A percentile compares a stretch with the other conserved stretches of the same genome.
phyloP scores from a whole-genome alignment of 225 moss, liverwort and hornwort species.

The Pseudisothecium myosuroides region DNA sequence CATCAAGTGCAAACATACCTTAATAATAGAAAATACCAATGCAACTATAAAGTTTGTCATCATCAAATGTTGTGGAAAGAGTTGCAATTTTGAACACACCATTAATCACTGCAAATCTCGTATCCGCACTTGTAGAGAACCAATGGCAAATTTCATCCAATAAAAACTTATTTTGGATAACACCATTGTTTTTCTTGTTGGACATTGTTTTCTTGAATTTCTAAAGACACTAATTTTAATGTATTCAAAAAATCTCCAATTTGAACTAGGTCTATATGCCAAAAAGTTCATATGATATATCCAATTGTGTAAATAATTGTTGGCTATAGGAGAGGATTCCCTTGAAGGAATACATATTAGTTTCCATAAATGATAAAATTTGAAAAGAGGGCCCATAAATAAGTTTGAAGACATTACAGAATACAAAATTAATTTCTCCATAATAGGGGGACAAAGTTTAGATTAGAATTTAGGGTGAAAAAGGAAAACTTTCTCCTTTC shows the following conservation, averaged over 20 bases:
- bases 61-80: background rate
- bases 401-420: background rate
- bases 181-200: too few species aligned
- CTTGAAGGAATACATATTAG: fast-evolving
- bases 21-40: background rate
- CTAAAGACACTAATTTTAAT: background rate
- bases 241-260: background rate
- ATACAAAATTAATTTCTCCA: background rate
- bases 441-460: fast-evolving
- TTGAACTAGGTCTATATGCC: background rate
- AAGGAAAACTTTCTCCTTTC: background rate
- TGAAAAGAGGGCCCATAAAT: fast-evolving
- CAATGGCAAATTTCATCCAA: background rate
- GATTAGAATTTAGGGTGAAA: background rate
- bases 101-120: background rate
- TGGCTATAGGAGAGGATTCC: background rate
- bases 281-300: background rate
- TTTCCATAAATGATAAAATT: background rate
- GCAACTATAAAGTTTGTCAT: background rate
- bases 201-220: background rate
- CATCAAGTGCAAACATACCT: too few species aligned
- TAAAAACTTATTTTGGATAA: background rate
- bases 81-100: fast-evolving
- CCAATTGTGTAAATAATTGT: too few species aligned
- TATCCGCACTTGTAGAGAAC: fast-evolving